Evolutionary conservation across 2,329 filamentous ascomycete genomes (phyloP).

Genomic region (Sporothrix phasma): DNA sequence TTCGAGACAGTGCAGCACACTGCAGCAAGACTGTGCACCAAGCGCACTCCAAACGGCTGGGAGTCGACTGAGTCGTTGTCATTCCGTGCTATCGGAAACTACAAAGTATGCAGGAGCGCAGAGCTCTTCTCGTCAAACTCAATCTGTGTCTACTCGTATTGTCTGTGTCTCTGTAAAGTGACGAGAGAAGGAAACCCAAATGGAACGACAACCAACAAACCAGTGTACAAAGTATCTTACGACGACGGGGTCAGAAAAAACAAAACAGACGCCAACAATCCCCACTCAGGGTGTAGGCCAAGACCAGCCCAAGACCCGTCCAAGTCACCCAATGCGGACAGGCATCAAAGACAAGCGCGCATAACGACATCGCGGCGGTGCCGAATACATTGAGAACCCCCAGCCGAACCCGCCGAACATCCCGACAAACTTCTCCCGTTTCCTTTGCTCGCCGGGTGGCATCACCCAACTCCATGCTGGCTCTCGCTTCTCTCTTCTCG

Average conservation of each 20-base stretch:
- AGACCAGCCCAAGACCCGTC: neutral
- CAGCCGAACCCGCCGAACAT: too few relatives aligned
- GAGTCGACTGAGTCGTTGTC: neutral
- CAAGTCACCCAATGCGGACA: neutral
- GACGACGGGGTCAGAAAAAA: too few relatives aligned
- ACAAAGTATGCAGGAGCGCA: neutral
- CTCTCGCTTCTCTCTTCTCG: neutral
- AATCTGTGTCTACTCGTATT: neutral
- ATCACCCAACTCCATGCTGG: neutral
- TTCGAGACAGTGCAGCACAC: neutral
- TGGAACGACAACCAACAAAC: too few relatives aligned
- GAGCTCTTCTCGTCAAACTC: neutral
- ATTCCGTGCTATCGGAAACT: neutral
- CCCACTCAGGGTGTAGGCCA: too few relatives aligned
- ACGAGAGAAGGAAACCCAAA: too few relatives aligned
- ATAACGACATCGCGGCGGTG: slow-evolving; percentile 4
- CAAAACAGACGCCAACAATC: too few relatives aligned
- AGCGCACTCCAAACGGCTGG: neutral
- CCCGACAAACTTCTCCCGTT: too few relatives aligned
- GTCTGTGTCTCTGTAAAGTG: too few relatives aligned
- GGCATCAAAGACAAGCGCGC: neutral
- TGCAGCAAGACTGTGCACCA: neutral
- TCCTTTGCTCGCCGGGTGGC: neutral
- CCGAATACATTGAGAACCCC: neutral
- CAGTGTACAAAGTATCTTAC: too few relatives aligned